Base-by-base conservation (phyloP, 2,329 filamentous ascomycete genomes). In the Acrocalymma vagum region DNA sequence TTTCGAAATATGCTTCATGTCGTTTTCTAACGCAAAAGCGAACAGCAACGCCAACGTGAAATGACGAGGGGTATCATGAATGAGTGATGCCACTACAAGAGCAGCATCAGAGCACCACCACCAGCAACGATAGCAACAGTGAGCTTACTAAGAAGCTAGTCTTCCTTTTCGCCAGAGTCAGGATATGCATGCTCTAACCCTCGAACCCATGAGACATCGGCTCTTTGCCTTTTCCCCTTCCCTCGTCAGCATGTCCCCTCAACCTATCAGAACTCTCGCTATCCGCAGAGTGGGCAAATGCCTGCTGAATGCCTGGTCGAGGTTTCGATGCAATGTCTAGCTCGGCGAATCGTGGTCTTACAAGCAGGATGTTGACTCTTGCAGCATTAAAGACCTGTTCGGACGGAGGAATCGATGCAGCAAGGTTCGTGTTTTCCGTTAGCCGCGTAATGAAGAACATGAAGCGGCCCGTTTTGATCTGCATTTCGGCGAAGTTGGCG, bases 351-450 rank as follows among this genome's bases (percentile, higher is more conserved):
- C 89, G 87, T 55, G 88, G 85, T 29, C 90, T 81, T 1, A 91
- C 92, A 43, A 95, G 86, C 70, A 90, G 86, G 53, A 93, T 94
- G 65, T 96, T 96, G 53, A 96, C 78, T 69, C 94, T 84, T 9
- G 92, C 92, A 37, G 88, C 85, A 60, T 97, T 96, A 76, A 95
- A 95, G 5, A 89, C 82, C 14, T 90, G 89, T 70, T 97, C 93
- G 16, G 92, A 92, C 0, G 93, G 91, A 0, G 94, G 92, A 53
- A 96, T 83, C 23, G 95, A 86, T 7, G 95, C 90, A 62, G 95
- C 90, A 45, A 99, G 86, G 63, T 97, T 97, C 3, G 94, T 99
- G 71, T 99, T 99, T 37, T 94, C 95, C 2, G 94, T 99, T 55
- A 99, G 91, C 55, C 95, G 90, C 51, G 91, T 89, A 51, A 96